Conservation (phyloP, 257 asterid genomes). For the Nicotiana otophora region DNA sequence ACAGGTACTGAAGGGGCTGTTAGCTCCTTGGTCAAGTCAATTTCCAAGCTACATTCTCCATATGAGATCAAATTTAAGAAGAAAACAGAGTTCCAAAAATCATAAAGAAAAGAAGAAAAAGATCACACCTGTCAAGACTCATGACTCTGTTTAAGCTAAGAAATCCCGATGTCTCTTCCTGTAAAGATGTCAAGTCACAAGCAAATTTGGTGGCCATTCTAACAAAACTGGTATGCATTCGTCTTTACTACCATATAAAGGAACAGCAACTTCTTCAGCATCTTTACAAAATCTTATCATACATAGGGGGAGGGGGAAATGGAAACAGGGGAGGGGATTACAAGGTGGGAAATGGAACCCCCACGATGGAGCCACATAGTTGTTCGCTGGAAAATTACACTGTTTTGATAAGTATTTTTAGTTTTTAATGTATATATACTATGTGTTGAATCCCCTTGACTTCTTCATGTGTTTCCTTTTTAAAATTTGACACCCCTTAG, state of each 20-base stretch:
- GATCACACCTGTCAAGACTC: conserved; percentile 73
- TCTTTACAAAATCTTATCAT: too few relatives aligned
- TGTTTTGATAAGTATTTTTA: too few relatives aligned
- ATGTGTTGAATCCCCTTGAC: too few relatives aligned
- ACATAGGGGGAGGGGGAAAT: too few relatives aligned
- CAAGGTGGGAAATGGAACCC: too few relatives aligned
- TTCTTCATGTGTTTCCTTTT: too few relatives aligned
- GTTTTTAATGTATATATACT: too few relatives aligned
- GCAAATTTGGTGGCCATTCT: neutral
- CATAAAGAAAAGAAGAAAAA: neutral
- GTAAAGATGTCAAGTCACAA: conserved; percentile 10
- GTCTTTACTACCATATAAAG: neutral
- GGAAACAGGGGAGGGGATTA: too few relatives aligned
- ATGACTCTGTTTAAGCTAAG: conserved; percentile 91
- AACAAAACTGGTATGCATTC: neutral
- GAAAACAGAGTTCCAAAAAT: neutral
- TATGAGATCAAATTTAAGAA: conserved; percentile 2
- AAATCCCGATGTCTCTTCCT: conserved; percentile 84
- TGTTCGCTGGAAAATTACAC: too few relatives aligned
- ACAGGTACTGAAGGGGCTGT: conserved; percentile 32
- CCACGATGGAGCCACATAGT: too few relatives aligned
- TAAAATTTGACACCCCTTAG: too few relatives aligned
- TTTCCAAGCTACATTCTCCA: conserved; percentile 55
- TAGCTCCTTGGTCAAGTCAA: conserved; percentile 74
- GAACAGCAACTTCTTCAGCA: neutral